phyloP scores from a whole-genome alignment of 2,329 filamentous ascomycete species.

The Neonectria hederae region DNA sequence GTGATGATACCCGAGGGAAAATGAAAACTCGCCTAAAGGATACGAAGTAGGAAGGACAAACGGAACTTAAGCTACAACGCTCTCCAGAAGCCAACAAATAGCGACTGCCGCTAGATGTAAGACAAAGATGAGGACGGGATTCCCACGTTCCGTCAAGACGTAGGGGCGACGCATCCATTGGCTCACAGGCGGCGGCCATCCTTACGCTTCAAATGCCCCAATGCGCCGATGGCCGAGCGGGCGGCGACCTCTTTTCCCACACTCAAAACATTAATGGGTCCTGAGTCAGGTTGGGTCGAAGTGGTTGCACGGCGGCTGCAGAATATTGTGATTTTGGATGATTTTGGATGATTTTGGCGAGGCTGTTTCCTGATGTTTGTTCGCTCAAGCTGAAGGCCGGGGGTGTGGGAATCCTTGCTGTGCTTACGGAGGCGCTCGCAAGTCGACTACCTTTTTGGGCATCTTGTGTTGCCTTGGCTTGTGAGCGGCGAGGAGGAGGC shows the following conservation, averaged over 20 bases:
- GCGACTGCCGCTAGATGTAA: neutral
- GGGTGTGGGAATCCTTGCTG: neutral
- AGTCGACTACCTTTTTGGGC: neutral
- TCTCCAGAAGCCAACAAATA: neutral
- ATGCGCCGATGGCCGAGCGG: neutral
- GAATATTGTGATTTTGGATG: neutral
- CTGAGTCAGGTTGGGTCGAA: neutral
- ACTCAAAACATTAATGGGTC: neutral
- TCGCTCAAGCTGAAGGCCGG: neutral
- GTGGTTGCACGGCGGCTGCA: neutral
- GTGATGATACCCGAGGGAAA: neutral
- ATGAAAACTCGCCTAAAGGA: neutral
- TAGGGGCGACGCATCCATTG: neutral
- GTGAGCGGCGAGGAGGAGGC: neutral
- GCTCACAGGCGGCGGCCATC: neutral
- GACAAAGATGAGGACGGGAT: neutral
- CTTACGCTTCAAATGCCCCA: neutral
- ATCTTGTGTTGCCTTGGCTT: constrained; percentile 8
- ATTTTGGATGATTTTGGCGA: neutral
- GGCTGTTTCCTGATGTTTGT: neutral
- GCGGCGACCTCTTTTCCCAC: neutral
- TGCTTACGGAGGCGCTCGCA: neutral
- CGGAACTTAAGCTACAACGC: neutral
- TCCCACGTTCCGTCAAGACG: neutral
- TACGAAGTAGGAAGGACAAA: neutral